Evolutionary conservation across 768 basidiomycete genomes (phyloP).

Genomic region (Boletus pseudopeckii): DNA sequence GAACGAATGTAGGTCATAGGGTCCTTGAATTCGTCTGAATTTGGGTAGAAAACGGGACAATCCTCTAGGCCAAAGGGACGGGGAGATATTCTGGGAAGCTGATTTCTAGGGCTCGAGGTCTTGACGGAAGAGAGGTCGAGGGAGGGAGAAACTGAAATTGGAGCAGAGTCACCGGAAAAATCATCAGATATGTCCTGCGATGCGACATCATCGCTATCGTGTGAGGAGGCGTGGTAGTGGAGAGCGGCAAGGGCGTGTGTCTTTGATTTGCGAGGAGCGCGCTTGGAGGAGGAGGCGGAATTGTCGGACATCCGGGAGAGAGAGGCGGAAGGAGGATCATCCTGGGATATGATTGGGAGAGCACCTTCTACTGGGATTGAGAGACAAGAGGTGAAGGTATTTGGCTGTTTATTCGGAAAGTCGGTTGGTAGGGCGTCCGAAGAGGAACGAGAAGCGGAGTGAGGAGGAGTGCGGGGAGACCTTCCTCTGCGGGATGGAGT

Average conservation of each 20-base stretch:
- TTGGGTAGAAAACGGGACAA: constrained; percentile 88
- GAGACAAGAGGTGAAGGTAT: constrained; percentile 61
- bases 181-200: constrained; percentile 43
- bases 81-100: constrained; percentile 35
- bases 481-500: constrained; percentile 61
- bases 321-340: constrained; percentile 34
- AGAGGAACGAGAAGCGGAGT: constrained; percentile 40
- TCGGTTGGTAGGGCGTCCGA: constrained; percentile 45
- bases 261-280: constrained; percentile 88
- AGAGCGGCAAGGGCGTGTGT: constrained; percentile 81
- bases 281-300: constrained; percentile 47
- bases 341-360: constrained; percentile 54
- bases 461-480: constrained; percentile 53
- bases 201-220: constrained; percentile 46
- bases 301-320: constrained; percentile 34
- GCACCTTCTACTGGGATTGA: constrained; percentile 77
- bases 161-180: constrained; percentile 47
- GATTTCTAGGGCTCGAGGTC: constrained; percentile 52
- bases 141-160: constrained; percentile 58
- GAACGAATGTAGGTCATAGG: constrained; percentile 91
- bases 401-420: constrained; percentile 46
- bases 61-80: constrained; percentile 86
- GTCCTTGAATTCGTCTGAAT: constrained; percentile 87
- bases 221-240: constrained; percentile 59
- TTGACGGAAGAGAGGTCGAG: constrained; percentile 73